phyloP scores from a whole-genome alignment of 163 green algal species.

The Chlamydomonas reinhardtii region DNA sequence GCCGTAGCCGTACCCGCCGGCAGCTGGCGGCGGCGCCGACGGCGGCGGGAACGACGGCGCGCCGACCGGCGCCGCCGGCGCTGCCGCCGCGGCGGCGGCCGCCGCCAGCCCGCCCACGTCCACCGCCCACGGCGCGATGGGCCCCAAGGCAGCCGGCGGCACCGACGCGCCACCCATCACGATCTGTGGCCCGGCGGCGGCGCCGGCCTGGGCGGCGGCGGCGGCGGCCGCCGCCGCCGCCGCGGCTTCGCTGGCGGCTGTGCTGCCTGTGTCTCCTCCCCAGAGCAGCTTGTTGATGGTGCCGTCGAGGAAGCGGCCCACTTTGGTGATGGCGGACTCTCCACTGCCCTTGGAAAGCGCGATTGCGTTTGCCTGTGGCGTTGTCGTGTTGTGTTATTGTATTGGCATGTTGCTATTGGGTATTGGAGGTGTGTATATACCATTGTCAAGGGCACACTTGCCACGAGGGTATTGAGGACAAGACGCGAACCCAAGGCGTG shows the following conservation, averaged over 20 bases:
- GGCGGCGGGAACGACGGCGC: background rate
- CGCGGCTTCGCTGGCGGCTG: background rate
- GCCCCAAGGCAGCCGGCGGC: background rate
- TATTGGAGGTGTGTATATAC: too few species aligned
- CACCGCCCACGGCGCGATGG: slow-evolving; percentile 8
- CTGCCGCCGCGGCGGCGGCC: too few species aligned
- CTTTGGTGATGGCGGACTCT: slow-evolving; percentile 51
- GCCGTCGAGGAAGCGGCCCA: slow-evolving; percentile 57
- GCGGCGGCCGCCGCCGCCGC: background rate
- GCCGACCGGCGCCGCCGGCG: too few species aligned
- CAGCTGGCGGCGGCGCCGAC: background rate
- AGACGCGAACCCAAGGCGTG: too few species aligned
- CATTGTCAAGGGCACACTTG: too few species aligned
- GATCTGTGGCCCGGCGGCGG: background rate
- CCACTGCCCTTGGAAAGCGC: background rate
- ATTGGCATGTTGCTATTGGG: too few species aligned
- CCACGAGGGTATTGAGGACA: too few species aligned
- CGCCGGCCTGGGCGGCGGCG: background rate
- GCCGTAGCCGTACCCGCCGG: too few species aligned
- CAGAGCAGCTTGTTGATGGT: slow-evolving; percentile 60
- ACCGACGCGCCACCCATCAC: background rate
- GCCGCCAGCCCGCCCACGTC: background rate
- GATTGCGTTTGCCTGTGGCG: slow-evolving; percentile 40
- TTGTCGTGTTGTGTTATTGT: too few species aligned
- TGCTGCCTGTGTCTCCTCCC: slow-evolving; percentile 12